Evolutionary conservation across 2,329 filamentous ascomycete species (phyloP).

Genomic region (Curvularia verruculosa): DNA sequence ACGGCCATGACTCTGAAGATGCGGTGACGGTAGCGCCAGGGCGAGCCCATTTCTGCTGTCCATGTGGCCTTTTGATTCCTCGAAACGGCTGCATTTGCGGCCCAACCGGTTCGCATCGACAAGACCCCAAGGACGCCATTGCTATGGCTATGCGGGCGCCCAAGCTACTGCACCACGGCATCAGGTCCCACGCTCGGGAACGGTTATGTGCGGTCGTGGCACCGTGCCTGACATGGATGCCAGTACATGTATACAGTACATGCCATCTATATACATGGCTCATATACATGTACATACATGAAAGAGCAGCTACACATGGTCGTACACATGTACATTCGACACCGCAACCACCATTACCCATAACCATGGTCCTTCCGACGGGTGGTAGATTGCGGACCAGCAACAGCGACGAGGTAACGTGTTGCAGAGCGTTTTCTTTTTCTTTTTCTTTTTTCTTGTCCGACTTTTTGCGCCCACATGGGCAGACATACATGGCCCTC

Average conservation of each 20-base stretch:
- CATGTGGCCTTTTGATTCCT: neutral
- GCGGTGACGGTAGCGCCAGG: conserved; percentile 29
- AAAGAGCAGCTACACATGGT: neutral
- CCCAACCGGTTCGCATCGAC: conserved; percentile 13
- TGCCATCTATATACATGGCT: too few species aligned
- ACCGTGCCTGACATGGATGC: conserved; percentile 33
- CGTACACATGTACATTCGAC: neutral
- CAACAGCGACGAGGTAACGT: neutral
- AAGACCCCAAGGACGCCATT: too few species aligned
- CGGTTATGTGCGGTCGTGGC: conserved; percentile 33
- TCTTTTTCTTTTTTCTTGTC: too few species aligned
- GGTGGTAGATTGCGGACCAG: neutral
- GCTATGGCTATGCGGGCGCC: conserved; percentile 2
- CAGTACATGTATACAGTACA: too few species aligned
- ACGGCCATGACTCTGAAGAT: conserved; percentile 17
- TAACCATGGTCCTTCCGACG: neutral
- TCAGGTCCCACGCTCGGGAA: conserved; percentile 13
- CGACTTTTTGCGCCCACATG: neutral
- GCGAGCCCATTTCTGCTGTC: neutral
- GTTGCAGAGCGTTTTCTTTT: neutral
- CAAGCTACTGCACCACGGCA: conserved; percentile 23
- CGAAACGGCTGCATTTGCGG: too few species aligned
- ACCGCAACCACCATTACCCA: neutral
- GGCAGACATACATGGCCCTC: too few species aligned
- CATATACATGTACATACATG: neutral